A percentile compares a stretch with the other conserved stretches of the same genome.
Conservation (phyloP, 805 yeast genomes). For the Saccharomycopsis sp. region DNA sequence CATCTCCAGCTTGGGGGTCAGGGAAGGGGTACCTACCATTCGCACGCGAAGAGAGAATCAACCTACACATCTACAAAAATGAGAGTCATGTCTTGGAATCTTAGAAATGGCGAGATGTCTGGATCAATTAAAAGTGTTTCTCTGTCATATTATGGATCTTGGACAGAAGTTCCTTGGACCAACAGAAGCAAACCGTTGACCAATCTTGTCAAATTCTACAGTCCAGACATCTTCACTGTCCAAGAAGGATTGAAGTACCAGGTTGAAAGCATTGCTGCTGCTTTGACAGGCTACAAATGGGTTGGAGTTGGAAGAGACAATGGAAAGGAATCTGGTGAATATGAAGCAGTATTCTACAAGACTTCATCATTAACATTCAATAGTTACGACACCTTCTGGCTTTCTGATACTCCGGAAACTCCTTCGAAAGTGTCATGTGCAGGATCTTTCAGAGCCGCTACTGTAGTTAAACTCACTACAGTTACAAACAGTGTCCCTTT, state of each 20-base stretch:
- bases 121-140: background rate
- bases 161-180: conserved; percentile 32
- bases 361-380: conserved; percentile 28
- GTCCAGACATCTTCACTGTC: conserved; percentile 31
- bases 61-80: background rate
- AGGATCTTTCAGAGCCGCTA: conserved; percentile 35
- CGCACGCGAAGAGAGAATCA: background rate
- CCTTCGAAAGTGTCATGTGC: conserved; percentile 38
- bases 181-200: conserved; percentile 30
- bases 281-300: conserved; percentile 28
- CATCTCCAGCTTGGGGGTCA: background rate
- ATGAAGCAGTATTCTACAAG: conserved; percentile 36
- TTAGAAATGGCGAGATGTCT: conserved; percentile 4
- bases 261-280: conserved; percentile 31
- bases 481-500: conserved; percentile 23
- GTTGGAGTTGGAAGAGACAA: conserved; percentile 43
- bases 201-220: conserved; percentile 31
- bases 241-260: conserved; percentile 37
- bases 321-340: conserved; percentile 37
- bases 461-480: conserved; percentile 30
- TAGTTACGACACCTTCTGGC: conserved; percentile 37
- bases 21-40: background rate
- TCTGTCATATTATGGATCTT: conserved; percentile 25
- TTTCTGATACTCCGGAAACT: conserved; percentile 34
- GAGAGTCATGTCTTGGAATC: conserved; percentile 11